Percentiles rank a stretch among this genome's conserved stretches.
These are phyloP conservation scores for Fragilariopsis cylindrus DNA, from an alignment of 108 stramenopile genomes.

Conservation along the genomic window DNA sequence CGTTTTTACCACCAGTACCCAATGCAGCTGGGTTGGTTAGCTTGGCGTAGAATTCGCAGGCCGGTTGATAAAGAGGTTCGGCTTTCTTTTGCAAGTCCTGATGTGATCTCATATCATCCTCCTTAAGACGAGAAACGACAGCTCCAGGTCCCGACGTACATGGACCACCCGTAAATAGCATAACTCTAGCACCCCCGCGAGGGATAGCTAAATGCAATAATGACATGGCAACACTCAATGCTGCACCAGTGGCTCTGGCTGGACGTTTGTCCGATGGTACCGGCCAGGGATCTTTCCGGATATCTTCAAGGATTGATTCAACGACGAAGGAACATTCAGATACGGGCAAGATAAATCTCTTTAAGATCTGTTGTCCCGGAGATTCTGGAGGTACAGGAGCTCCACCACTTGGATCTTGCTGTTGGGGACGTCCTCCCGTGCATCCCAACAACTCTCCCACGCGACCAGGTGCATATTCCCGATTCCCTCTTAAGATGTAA, in stretches of 20 bases:
- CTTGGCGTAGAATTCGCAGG: slow-evolving; percentile 91
- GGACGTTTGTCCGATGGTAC: slow-evolving; percentile 88
- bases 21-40: slow-evolving; percentile 63
- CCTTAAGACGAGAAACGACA: slow-evolving; percentile 86
- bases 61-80: slow-evolving; percentile 88
- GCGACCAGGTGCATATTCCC: slow-evolving; percentile 80
- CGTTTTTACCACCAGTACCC: slow-evolving; percentile 22
- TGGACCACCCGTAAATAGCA: slow-evolving; percentile 97
- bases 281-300: slow-evolving; percentile 98
- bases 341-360: slow-evolving; percentile 92
- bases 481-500: slow-evolving; percentile 92
- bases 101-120: slow-evolving; percentile 92
- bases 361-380: slow-evolving; percentile 70
- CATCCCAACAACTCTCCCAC: slow-evolving; percentile 89
- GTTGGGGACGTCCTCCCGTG: slow-evolving; percentile 44
- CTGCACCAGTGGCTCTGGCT: slow-evolving; percentile 92
- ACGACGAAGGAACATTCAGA: slow-evolving; percentile 91
- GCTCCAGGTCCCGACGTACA: slow-evolving; percentile 96
- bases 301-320: slow-evolving; percentile 95
- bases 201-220: slow-evolving; percentile 91
- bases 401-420: slow-evolving; percentile 32
- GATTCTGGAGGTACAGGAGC: slow-evolving; percentile 37
- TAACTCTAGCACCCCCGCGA: slow-evolving; percentile 89
- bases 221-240: slow-evolving; percentile 86
- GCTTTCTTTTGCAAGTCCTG: slow-evolving; percentile 90